phyloP scores from a whole-genome alignment of 1,284 basidiomycete genomes.

The Schizophyllum commune region DNA sequence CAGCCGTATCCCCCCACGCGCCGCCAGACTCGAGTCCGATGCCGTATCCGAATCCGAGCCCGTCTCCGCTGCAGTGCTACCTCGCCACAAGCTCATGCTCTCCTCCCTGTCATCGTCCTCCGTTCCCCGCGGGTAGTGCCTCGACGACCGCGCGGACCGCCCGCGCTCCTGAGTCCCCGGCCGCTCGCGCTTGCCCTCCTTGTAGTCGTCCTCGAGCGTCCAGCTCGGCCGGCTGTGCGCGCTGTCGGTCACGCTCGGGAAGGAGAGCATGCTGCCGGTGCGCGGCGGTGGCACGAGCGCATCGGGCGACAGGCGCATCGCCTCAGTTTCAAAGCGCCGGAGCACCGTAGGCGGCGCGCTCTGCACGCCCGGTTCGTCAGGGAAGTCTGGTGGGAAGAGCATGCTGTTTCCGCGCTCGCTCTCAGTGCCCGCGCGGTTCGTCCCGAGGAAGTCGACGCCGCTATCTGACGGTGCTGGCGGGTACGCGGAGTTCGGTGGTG shows the following conservation, averaged over 20 bases:
- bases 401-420: conserved; percentile 10
- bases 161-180: not conserved
- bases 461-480: not conserved
- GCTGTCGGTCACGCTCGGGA: conserved; percentile 43
- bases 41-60: conserved; percentile 2
- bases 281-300: conserved; percentile 20
- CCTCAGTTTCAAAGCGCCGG: conserved; percentile 27
- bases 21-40: not conserved
- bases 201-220: conserved; percentile 19
- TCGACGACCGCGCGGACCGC: conserved; percentile 13
- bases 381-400: conserved; percentile 20
- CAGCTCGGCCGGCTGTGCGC: conserved; percentile 26
- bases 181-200: conserved; percentile 11
- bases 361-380: conserved; percentile 23
- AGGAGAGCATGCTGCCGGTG: conserved; percentile 30
- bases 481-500: conserved; percentile 9
- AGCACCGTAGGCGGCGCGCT: conserved; percentile 37
- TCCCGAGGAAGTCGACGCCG: not conserved
- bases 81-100: conserved; percentile 29
- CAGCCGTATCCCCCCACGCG: conserved; percentile 12
- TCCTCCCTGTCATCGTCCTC: conserved; percentile 33
- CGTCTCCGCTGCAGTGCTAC: conserved; percentile 3
- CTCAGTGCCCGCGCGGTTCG: not conserved
- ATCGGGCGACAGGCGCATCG: too few species aligned
- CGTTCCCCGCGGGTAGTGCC: conserved; percentile 29